These are phyloP conservation scores for Phytophthora megakarya DNA, from an alignment of 352 stramenopile genomes.

Conservation along the genomic window DNA sequence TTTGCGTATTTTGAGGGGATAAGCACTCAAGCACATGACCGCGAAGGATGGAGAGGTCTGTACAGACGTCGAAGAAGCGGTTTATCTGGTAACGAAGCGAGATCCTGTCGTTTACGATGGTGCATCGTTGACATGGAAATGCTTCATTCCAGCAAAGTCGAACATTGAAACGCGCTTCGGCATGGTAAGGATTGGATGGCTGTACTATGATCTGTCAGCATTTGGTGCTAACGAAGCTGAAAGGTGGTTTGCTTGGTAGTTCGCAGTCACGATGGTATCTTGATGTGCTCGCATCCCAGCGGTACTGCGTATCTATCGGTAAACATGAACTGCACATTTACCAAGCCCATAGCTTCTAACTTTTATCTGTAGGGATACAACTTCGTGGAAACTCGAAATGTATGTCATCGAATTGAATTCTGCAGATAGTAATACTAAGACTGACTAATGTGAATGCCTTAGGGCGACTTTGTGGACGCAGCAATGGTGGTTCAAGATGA, in stretches of 20 bases:
- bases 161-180: slow-evolving; percentile 57
- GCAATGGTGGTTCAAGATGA: slow-evolving; percentile 5
- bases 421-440: neutral
- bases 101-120: slow-evolving; percentile 63
- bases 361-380: slow-evolving; percentile 37
- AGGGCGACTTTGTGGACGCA: slow-evolving; percentile 44
- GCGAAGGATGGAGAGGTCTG: slow-evolving; percentile 10
- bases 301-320: slow-evolving; percentile 58
- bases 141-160: slow-evolving; percentile 43
- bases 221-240: slow-evolving; percentile 2
- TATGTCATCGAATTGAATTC: slow-evolving; percentile 9
- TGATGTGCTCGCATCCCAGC: slow-evolving; percentile 53
- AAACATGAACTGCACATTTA: neutral
- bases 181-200: slow-evolving; percentile 33
- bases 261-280: slow-evolving; percentile 52
- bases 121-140: slow-evolving; percentile 42
- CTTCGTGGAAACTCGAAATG: slow-evolving; percentile 40
- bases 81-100: slow-evolving; percentile 49
- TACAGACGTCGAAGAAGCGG: slow-evolving; percentile 57
- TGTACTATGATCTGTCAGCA: neutral
- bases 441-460: neutral
- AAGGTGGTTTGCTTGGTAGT: slow-evolving; percentile 47
- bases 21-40: neutral
- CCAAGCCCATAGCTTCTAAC: neutral
- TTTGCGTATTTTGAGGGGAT: slow-evolving; percentile 23